Base-by-base conservation (phyloP, 2,329 filamentous ascomycete genomes). In the Didymella pinodella region DNA sequence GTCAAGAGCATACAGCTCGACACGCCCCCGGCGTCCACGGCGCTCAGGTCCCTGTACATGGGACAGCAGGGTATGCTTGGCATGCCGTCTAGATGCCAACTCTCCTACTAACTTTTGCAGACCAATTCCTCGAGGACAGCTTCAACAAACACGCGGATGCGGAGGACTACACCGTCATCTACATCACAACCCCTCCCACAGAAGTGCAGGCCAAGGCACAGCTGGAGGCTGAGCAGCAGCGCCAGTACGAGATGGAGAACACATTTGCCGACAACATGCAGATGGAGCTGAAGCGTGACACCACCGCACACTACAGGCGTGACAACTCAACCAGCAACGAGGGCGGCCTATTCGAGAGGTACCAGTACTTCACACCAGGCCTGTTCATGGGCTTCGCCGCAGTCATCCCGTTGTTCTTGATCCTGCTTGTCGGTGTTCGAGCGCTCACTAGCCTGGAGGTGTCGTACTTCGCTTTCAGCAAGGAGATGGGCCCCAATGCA, bases 381-480 rank as follows among this genome's bases (percentile, higher is more conserved):
- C 87, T 98, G 64, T 98, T 97, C 78, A 96, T 96, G 90, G 90
- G 87, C 28, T 80, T 97, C 20, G 74, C 93, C 36, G 88, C 88
- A 22, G 80, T 86, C 3, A 76, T 95, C 18, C 76, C 97, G 38
- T 83, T 97, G 48, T 79, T 96, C 61, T 81, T 86, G 28, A 93
- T 98, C 66, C 81, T 97, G 6, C 89, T 89, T 65, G 88, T 93
- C 56, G 95, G 90, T 14, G 80, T 98, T 54, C 86, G 79, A 59
- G 93, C 91, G 14, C 83, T 98, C 12, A 82, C 86, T 7, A 94
- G 92, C 66, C 83, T 99, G 18, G 85, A 97, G 76, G 92, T 98
- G 29, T 91, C 92, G 0, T 98, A 98, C 77, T 92, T 91, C 63
- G 93, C 95, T 1, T 99, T 98, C 75, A 94, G 96, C 75, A 97